Evolutionary conservation across 257 asterid genomes (phyloP), one percentile per base, ranked within the genome.

Genomic region (Nemophila menziesii): DNA sequence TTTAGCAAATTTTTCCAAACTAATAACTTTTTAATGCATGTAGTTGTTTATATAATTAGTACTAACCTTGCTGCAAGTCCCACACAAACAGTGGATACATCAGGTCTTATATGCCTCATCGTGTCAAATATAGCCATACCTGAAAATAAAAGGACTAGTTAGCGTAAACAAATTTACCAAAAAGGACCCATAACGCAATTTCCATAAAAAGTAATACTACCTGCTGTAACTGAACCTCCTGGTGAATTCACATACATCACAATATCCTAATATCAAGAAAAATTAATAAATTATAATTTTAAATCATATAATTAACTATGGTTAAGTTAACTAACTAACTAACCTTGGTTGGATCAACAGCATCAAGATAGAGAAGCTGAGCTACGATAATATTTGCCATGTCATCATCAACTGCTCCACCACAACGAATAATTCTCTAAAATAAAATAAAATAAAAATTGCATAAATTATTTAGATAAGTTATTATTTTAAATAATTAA

Each of bases 201-300:
- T 29, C 33, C 33, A 26, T 10, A 10, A 29, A 29, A 29, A 29
- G 36, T 2, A 20, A 9, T 13, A 60, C 44, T 74, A 86, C 97
- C 97, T 58, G 94, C 97, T 16, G 97, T 86, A 48, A 86, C 94
- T 8, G 97, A 86, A 59, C 97, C 97, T 62, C 94, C 97, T 11
- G 97, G 97, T 43, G 97, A 86, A 68, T 86, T 86, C 52, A 86
- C 87, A 52, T 86, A 86, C 97, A 86, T 86, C 56, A 86, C 87
- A 52, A 86, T 82, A 60, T 86, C 97, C 97, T 82, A 90, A 29
- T 53, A 22, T 29, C 36, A 29, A 29, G 36, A 29, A 29, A 29
- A 26, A 26, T 5, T 29, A 7, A 29, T 7, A 29, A 29, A 7
- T 29, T 13, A 29, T 2, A 29, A 7, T 1, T 29, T 29, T 29